These are phyloP conservation scores for Lepraria neglecta DNA, from an alignment of 495 filamentous ascomycete species.

Conservation along the genomic window DNA sequence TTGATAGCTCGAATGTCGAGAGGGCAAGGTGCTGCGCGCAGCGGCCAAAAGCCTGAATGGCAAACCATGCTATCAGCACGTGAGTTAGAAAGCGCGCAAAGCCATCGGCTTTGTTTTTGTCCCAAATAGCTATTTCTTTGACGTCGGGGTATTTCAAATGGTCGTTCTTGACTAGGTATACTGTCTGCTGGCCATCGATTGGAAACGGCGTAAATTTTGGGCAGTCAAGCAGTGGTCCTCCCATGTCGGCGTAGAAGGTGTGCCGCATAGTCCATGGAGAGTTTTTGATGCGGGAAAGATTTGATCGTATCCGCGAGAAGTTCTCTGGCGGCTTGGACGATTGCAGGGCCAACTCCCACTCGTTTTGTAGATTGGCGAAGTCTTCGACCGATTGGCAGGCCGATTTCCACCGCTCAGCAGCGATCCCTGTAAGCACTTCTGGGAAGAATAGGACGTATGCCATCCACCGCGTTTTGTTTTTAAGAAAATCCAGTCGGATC, in stretches of 20 bases:
- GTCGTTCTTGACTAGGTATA: constrained; percentile 26
- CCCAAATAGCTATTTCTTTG: constrained; percentile 21
- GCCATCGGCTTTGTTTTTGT: constrained; percentile 32
- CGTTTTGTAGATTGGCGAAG: not conserved
- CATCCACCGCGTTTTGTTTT: constrained; percentile 18
- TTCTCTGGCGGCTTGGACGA: not conserved
- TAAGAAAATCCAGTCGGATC: constrained; percentile 3
- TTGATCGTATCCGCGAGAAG: not conserved
- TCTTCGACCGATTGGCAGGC: constrained; percentile 21
- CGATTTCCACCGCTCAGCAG: constrained; percentile 23
- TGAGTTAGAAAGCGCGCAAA: constrained; percentile 27
- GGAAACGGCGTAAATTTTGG: constrained; percentile 28
- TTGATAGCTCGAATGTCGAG: constrained; percentile 30
- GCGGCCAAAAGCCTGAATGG: constrained; percentile 24
- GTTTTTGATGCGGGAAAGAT: not conserved
- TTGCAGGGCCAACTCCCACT: not conserved
- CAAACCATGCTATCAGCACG: constrained; percentile 31
- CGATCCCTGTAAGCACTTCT: constrained; percentile 20
- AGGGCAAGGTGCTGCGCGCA: constrained; percentile 22
- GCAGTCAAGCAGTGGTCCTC: constrained; percentile 29
- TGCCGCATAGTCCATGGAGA: constrained; percentile 31
- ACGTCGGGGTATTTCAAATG: constrained; percentile 25
- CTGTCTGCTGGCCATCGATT: constrained; percentile 27
- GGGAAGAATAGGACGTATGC: constrained; percentile 25
- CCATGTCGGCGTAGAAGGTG: constrained; percentile 37